Base-by-base conservation (phyloP, 768 basidiomycete genomes). In the Russula vinacea region DNA sequence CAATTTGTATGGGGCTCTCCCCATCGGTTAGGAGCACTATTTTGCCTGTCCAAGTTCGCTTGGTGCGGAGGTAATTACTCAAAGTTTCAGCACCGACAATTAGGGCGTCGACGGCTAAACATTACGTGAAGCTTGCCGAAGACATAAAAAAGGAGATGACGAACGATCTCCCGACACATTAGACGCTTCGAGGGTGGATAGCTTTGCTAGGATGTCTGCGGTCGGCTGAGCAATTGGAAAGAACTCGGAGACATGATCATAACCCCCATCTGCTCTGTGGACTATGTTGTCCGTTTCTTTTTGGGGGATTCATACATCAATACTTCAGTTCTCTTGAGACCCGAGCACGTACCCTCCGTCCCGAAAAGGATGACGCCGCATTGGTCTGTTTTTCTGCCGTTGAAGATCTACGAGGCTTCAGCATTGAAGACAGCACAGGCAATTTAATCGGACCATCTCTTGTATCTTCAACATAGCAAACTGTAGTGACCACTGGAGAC, bases 391-490 rank as follows among this genome's bases (percentile, higher is more conserved):
- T 96, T 97, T 47, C 95, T 81, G 16, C 88, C 90, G 68, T 90
- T 85, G 72, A 87, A 94, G 68, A 98, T 94, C 95, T 98, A 65
- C 14, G 62, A 22, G 26, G 24, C 44, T 33, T 40, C 32, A 42
- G 13, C 62, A 47, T 51, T 51, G 53, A 47, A 35, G 58, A 61
- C 51, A 56, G 58, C 19, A 24, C 32, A 44, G 5, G 37, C 74
- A 6, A 6, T 1, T 26, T 5, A 16, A 11, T n/a, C 39, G 11
- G 59, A 91, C 92, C 88, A 96, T 94, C 65, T 95, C 90, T 72
- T 96, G 92, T 39, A 95, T 83, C 74, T 94, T 94, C 68, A 93
- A 82, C 73, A 91, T 92, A 17, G 92, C 90, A 71, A 88, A 97
- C 71, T 93, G 90, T 51, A 96, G 79, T 1, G 83, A 81, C 83